Evolutionary conservation across 768 basidiomycete species (phyloP).

Genomic region (Panaeolus papilionaceus): DNA sequence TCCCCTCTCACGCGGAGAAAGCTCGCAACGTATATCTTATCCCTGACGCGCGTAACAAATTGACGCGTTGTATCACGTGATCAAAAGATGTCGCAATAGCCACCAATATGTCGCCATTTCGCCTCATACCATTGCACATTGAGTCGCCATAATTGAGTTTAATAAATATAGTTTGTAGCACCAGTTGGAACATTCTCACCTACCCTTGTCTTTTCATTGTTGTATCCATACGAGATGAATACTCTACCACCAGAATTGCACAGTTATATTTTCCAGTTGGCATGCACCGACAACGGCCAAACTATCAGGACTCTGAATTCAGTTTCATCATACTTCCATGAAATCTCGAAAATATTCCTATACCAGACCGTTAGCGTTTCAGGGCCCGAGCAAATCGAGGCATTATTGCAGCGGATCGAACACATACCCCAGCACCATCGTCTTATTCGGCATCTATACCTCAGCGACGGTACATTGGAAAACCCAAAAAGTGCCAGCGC

Average conservation of each 20-base stretch:
- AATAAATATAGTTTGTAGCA: neutral
- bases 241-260: constrained; percentile 50
- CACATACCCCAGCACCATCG: constrained; percentile 42
- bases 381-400: constrained; percentile 33
- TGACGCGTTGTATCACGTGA: neutral
- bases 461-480: constrained; percentile 37
- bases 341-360: constrained; percentile 43
- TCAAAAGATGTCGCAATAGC: neutral
- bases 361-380: constrained; percentile 46
- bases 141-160: constrained; percentile 2
- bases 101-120: constrained; percentile 6
- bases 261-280: constrained; percentile 48
- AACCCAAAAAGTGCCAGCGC: constrained; percentile 16
- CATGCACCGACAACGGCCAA: constrained; percentile 46
- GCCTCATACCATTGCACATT: constrained; percentile 11
- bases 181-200: neutral
- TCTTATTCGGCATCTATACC: constrained; percentile 49
- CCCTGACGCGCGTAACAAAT: neutral
- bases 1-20: too few species aligned
- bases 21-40: too few species aligned
- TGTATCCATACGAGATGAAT: constrained; percentile 32
- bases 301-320: constrained; percentile 43
- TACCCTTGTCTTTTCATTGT: neutral
- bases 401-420: constrained; percentile 38
- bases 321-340: constrained; percentile 47